Base-by-base conservation (phyloP, 2,329 filamentous ascomycete genomes). In the Endoconidiophora polonica region DNA sequence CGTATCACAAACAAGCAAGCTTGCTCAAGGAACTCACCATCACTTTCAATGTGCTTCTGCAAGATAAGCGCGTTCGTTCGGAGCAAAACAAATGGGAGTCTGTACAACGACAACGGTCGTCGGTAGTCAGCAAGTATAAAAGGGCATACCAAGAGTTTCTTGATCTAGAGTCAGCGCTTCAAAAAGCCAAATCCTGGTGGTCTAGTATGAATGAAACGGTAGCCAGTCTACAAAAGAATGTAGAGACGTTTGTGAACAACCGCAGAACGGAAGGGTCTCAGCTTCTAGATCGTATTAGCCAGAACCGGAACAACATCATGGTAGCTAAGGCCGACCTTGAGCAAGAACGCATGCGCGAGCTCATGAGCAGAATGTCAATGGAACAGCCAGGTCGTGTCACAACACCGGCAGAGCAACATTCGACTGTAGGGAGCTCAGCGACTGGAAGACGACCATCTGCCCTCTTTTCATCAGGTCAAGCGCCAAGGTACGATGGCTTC, bases 291-390 rank as follows among this genome's bases (percentile, higher is more conserved):
- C 83, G 87, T 57, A 98, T 98, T 55, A 79, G 83, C 46, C 81
- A 81, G 58, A 74, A 77, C 3, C 76, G 73, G 46, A 81, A 63
- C 60, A 44, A 44, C n/a, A 66, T 61, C 47, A 33, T 33, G 29
- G 6, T 10, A 33, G 65, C 68, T 3, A 72, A 76, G 52, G 86
- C 87, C 29, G 87, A 94, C 58, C 73, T 83, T 48, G 90, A 96
- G 62, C 81, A 94, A 61, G 86, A 94, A 59, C 77, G 90, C 50
- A 68, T 98, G 50, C 79, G 85, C 52, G 83, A 84, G 40, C 69
- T 98, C 39, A 96, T 98, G 91, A 88, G 95, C 60, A 79, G 88
- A 49, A 90, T 96, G 79, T 88, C 87, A 1, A 82, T 95, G 66
- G 86, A 90, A n/a, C 69, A 74, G 44, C 59, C 20, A 59, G 61